These are phyloP conservation scores for Chytriomyces confervae DNA, from an alignment of 192 early-diverging fungal species.

Conservation along the genomic window DNA sequence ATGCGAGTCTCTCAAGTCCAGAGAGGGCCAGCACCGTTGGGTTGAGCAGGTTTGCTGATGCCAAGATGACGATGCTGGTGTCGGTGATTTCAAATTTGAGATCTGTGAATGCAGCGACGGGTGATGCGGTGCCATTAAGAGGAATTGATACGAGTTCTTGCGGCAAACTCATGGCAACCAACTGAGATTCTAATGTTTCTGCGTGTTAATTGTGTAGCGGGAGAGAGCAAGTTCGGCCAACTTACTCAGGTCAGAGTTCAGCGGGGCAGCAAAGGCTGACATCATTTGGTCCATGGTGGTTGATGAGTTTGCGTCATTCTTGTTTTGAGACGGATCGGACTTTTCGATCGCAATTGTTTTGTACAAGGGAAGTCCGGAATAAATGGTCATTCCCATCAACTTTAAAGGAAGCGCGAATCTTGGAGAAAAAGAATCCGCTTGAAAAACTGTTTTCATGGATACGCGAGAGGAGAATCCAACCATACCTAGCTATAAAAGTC, in stretches of 20 bases:
- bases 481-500: conserved; percentile 32
- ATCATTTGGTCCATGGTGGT: too few species aligned
- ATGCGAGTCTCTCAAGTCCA: conserved; percentile 27
- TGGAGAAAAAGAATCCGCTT: too few species aligned
- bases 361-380: conserved; percentile 47
- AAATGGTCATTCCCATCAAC: conserved; percentile 46
- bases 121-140: background rate
- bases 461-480: background rate
- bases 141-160: conserved; percentile 7
- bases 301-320: too few species aligned
- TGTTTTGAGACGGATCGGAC: background rate
- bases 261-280: too few species aligned
- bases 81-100: conserved; percentile 41
- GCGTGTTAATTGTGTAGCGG: background rate
- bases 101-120: background rate
- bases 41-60: conserved; percentile 43
- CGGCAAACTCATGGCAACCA: background rate
- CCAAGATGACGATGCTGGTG: conserved; percentile 30
- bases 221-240: too few species aligned
- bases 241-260: too few species aligned
- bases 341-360: conserved; percentile 13
- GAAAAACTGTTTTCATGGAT: background rate
- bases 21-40: conserved; percentile 38
- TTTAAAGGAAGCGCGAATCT: conserved; percentile 11
- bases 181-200: background rate